A percentile compares a stretch with the other conserved stretches of the same genome.
phyloP scores from a whole-genome alignment of 768 basidiomycete genomes.

The Hericium coralloides region DNA sequence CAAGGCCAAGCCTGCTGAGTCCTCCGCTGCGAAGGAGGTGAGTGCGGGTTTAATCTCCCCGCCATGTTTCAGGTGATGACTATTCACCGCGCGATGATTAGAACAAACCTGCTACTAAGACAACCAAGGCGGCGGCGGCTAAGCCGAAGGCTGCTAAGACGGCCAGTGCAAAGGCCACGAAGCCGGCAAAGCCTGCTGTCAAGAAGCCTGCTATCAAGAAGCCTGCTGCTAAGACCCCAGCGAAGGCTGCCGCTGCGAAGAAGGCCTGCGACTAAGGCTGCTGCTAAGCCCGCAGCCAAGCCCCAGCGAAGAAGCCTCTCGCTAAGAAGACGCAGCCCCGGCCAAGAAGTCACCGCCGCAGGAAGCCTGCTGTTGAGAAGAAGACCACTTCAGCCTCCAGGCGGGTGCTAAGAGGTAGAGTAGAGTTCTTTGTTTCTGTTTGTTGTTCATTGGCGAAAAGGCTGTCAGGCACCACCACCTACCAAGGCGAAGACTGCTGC shows the following conservation, averaged over 20 bases:
- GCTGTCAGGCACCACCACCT: slow-evolving; percentile 41
- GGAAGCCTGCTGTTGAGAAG: slow-evolving; percentile 7
- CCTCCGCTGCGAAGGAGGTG: slow-evolving; percentile 49
- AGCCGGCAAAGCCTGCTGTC: slow-evolving; percentile 2
- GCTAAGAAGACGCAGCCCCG: slow-evolving; percentile 23
- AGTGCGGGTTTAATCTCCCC: slow-evolving; percentile 17
- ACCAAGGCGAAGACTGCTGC: slow-evolving; percentile 19
- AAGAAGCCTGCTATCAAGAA: not conserved
- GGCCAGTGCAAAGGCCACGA: slow-evolving; percentile 1
- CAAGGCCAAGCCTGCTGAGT: slow-evolving; percentile 43
- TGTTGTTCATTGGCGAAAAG: slow-evolving; percentile 25
- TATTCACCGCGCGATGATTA: slow-evolving; percentile 10
- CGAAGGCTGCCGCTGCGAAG: slow-evolving; percentile 2
- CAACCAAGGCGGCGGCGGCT: slow-evolving; percentile 15
- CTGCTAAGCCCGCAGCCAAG: slow-evolving; percentile 4
- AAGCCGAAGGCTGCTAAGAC: slow-evolving; percentile 13
- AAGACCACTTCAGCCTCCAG: slow-evolving; percentile 17
- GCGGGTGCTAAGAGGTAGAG: slow-evolving; percentile 54
- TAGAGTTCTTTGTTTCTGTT: not conserved
- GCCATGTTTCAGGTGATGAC: slow-evolving; percentile 1
- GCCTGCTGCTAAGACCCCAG: not conserved
- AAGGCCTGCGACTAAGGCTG: not conserved
- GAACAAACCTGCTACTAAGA: slow-evolving; percentile 30
- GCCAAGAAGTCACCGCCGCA: slow-evolving; percentile 16
- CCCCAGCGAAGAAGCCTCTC: slow-evolving; percentile 6